Conservation (phyloP, 23 red algal genomes). For the Gracilariopsis chorda region DNA sequence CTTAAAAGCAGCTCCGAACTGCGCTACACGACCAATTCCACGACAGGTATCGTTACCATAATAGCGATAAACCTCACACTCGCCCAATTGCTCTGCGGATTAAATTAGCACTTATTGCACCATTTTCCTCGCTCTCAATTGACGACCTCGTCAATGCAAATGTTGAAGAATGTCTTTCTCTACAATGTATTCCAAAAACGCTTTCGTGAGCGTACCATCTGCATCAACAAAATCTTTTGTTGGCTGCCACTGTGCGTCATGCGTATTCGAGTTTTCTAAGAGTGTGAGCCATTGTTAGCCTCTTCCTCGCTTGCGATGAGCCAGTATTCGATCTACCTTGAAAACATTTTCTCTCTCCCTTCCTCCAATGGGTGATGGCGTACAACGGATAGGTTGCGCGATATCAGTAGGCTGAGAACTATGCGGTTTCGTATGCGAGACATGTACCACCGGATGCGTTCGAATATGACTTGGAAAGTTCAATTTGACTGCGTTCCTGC, state of each 20-base stretch:
- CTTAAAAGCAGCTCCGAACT: too few species aligned
- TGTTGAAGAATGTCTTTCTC: neutral
- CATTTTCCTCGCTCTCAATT: too few species aligned
- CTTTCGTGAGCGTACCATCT: neutral
- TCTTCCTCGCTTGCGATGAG: neutral
- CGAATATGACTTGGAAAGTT: neutral
- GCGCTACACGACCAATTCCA: too few species aligned
- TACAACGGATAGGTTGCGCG: neutral
- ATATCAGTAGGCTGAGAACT: neutral
- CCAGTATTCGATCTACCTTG: neutral
- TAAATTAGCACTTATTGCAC: too few species aligned
- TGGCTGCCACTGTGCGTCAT: neutral
- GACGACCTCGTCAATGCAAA: too few species aligned
- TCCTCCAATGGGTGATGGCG: neutral
- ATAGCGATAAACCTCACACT: too few species aligned
- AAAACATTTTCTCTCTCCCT: neutral
- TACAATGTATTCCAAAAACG: neutral
- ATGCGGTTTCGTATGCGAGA: neutral
- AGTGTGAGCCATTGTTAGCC: neutral
- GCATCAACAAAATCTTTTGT: neutral
- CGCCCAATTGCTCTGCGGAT: too few species aligned
- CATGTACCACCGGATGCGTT: neutral
- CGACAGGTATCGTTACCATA: too few species aligned
- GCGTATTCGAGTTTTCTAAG: too few species aligned
- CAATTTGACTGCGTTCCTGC: neutral